phyloP scores from a whole-genome alignment of 108 stramenopile genomes.

The Stephanodiscus minutulus region DNA sequence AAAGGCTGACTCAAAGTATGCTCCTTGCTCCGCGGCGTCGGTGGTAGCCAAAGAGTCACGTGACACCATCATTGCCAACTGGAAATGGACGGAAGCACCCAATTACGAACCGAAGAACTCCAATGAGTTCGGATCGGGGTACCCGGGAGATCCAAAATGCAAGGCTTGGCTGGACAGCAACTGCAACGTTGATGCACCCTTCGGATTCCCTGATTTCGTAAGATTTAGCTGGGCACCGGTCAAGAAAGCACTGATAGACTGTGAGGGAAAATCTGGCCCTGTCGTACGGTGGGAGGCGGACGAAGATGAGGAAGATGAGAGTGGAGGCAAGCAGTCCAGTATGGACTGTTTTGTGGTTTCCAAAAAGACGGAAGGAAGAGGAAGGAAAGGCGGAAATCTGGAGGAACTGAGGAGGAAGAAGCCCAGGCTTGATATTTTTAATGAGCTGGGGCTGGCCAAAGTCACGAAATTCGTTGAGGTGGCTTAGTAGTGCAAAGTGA shows the following conservation, averaged over 20 bases:
- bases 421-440: constrained; percentile 35
- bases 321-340: constrained; percentile 42
- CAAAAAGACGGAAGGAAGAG: constrained; percentile 16
- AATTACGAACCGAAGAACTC: constrained; percentile 24
- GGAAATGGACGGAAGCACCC: constrained; percentile 63
- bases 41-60: constrained; percentile 86
- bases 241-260: constrained; percentile 56
- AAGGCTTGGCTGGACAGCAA: constrained; percentile 68
- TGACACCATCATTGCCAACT: constrained; percentile 63
- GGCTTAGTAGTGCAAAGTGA: background rate
- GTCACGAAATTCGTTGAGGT: constrained; percentile 27
- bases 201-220: constrained; percentile 76
- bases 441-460: constrained; percentile 42
- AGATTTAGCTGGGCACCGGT: constrained; percentile 83
- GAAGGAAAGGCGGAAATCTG: background rate
- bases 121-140: constrained; percentile 64
- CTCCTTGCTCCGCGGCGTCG: constrained; percentile 82
- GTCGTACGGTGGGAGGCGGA: constrained; percentile 62
- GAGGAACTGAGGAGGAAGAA: constrained; percentile 27
- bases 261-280: constrained; percentile 23
- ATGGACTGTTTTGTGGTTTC: constrained; percentile 43
- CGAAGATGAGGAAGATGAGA: constrained; percentile 62
- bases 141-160: constrained; percentile 82
- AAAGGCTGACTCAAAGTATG: constrained; percentile 94
- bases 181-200: constrained; percentile 59